These are phyloP conservation scores for Sutorius australiensis DNA, from an alignment of 768 basidiomycete species.

Conservation along the genomic window DNA sequence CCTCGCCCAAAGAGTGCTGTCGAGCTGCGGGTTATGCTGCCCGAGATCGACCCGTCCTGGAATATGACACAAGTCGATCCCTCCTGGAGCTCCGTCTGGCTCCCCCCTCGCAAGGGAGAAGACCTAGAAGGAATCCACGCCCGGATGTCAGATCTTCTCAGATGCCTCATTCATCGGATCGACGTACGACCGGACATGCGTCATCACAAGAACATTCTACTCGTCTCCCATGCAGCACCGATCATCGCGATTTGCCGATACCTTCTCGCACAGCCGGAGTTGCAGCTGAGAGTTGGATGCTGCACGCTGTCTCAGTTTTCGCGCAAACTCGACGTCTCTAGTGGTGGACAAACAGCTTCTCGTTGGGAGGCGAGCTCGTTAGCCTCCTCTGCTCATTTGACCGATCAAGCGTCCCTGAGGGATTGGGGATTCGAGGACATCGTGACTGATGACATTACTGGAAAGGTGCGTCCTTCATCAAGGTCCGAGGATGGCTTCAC, in stretches of 20 bases:
- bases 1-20: constrained; percentile 64
- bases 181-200: constrained; percentile 39
- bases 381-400: constrained; percentile 51
- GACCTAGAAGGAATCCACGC: constrained; percentile 57
- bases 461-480: constrained; percentile 44
- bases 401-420: constrained; percentile 54
- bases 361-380: constrained; percentile 43
- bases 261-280: constrained; percentile 48
- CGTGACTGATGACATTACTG: constrained; percentile 43
- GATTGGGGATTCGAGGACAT: constrained; percentile 86
- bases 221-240: constrained; percentile 76
- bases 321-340: constrained; percentile 27
- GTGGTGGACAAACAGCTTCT: constrained; percentile 36
- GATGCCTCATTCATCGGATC: constrained; percentile 47
- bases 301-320: constrained; percentile 64
- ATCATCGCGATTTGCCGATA: constrained; percentile 60
- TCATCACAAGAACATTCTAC: constrained; percentile 49
- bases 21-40: constrained; percentile 49
- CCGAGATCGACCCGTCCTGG: constrained; percentile 63
- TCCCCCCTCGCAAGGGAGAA: constrained; percentile 73
- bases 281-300: constrained; percentile 67
- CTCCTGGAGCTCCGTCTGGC: constrained; percentile 61
- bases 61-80: constrained; percentile 57
- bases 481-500: background rate
- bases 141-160: constrained; percentile 51